Percentiles rank a stretch among this genome's conserved stretches.
phyloP scores from a whole-genome alignment of 1,284 basidiomycete genomes.

The Filobasidium uniguttulatum region DNA sequence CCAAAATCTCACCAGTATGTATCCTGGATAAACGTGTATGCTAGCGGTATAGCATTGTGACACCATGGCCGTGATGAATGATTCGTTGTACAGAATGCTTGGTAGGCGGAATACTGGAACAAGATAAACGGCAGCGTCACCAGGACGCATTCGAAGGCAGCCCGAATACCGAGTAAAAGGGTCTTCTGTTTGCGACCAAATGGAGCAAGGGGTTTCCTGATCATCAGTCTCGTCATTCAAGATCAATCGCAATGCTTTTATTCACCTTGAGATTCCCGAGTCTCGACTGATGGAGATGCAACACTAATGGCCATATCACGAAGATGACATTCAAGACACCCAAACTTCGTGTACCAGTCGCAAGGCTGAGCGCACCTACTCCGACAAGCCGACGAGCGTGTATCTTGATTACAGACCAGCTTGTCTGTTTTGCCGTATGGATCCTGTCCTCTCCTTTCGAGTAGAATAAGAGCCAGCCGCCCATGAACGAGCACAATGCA shows the following conservation, averaged over 20 bases:
- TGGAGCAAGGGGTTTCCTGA: background rate
- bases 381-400: background rate
- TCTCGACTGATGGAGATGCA: background rate
- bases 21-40: constrained; percentile 71
- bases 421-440: too few relatives aligned
- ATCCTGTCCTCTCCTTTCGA: constrained; percentile 1
- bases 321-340: constrained; percentile 3
- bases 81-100: constrained; percentile 46
- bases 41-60: constrained; percentile 44
- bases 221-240: background rate
- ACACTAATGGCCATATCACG: background rate
- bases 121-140: constrained; percentile 52
- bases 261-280: too few relatives aligned
- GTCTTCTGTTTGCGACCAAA: background rate
- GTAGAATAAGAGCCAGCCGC: constrained; percentile 35
- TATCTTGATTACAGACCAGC: too few relatives aligned
- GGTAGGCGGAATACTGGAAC: constrained; percentile 56
- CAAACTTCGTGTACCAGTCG: constrained; percentile 8
- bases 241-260: background rate
- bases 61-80: constrained; percentile 51
- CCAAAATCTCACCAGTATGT: constrained; percentile 55
- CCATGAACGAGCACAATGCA: constrained; percentile 61
- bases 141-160: constrained; percentile 40
- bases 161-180: background rate
- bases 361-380: background rate